These are phyloP conservation scores for Boletus sp. DNA, from an alignment of 768 basidiomycete species.

Conservation along the genomic window DNA sequence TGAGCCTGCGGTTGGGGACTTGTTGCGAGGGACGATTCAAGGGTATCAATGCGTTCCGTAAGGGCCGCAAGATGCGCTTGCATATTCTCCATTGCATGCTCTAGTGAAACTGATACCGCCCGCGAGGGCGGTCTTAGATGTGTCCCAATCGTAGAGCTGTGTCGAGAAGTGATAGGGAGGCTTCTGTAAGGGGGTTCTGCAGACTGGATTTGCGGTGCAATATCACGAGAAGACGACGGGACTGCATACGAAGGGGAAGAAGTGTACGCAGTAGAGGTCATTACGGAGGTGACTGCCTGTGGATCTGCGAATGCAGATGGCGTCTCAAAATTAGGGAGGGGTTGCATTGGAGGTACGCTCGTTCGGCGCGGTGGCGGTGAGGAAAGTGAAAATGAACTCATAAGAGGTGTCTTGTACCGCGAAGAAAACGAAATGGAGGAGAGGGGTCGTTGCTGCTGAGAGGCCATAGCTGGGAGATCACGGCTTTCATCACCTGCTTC, in stretches of 20 bases:
- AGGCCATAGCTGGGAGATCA: slow-evolving; percentile 40
- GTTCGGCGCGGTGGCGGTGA: slow-evolving; percentile 45
- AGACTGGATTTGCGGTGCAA: slow-evolving; percentile 38
- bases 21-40: slow-evolving; percentile 45
- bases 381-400: slow-evolving; percentile 58
- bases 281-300: slow-evolving; percentile 36
- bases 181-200: slow-evolving; percentile 36
- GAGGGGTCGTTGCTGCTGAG: slow-evolving; percentile 51
- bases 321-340: slow-evolving; percentile 66
- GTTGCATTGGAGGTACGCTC: slow-evolving; percentile 63
- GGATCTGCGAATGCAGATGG: slow-evolving; percentile 68
- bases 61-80: slow-evolving; percentile 82
- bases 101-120: slow-evolving; percentile 39
- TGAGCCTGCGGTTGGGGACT: slow-evolving; percentile 33
- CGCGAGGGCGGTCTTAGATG: slow-evolving; percentile 47
- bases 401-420: slow-evolving; percentile 76
- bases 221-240: slow-evolving; percentile 39
- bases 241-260: slow-evolving; percentile 38
- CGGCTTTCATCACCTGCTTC: slow-evolving; percentile 50
- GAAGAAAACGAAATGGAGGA: slow-evolving; percentile 69
- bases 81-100: slow-evolving; percentile 75
- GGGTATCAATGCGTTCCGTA: slow-evolving; percentile 74
- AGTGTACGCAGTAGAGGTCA: slow-evolving; percentile 37
- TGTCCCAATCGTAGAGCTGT: slow-evolving; percentile 32
- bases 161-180: slow-evolving; percentile 35